A percentile compares a stretch with the other conserved stretches of the same genome.
Conservation (phyloP, 2,329 filamentous ascomycete genomes). For the Mariannaea sp. region DNA sequence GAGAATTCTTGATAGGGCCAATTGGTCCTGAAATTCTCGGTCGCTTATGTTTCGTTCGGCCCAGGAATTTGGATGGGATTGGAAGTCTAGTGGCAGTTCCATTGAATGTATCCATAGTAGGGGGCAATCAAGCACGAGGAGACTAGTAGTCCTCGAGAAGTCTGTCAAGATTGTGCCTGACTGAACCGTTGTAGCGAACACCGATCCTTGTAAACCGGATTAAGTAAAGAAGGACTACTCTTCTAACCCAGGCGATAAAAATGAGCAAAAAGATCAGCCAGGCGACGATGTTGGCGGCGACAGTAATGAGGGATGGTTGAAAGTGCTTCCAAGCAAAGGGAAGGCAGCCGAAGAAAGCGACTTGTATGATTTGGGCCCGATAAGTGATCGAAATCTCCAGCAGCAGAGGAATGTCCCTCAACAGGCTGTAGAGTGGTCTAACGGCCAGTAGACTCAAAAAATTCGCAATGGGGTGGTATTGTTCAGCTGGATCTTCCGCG, state of each 20-base stretch:
- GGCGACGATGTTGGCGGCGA: neutral
- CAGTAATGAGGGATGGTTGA: neutral
- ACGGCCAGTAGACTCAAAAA: neutral
- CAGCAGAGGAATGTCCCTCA: neutral
- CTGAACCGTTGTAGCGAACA: neutral
- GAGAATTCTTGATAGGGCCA: constrained; percentile 46
- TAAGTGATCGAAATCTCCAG: neutral
- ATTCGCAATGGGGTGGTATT: neutral
- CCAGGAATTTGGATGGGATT: constrained; percentile 20
- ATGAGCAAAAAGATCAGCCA: neutral
- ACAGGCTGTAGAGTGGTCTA: neutral
- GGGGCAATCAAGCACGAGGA: neutral
- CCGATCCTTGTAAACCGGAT: neutral
- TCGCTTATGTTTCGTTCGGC: constrained; percentile 30
- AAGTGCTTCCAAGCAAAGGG: neutral
- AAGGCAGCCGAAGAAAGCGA: neutral
- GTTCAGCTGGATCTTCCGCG: neutral
- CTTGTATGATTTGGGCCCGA: neutral
- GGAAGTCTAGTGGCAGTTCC: constrained; percentile 22
- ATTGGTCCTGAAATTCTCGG: constrained; percentile 44
- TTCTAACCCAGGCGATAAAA: neutral
- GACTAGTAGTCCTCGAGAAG: neutral
- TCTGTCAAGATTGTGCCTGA: neutral
- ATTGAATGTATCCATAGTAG: constrained; percentile 29
- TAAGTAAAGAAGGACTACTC: neutral